Conservation (phyloP, 441 rosid genomes). For the Bocquillonia castaneifolia region DNA sequence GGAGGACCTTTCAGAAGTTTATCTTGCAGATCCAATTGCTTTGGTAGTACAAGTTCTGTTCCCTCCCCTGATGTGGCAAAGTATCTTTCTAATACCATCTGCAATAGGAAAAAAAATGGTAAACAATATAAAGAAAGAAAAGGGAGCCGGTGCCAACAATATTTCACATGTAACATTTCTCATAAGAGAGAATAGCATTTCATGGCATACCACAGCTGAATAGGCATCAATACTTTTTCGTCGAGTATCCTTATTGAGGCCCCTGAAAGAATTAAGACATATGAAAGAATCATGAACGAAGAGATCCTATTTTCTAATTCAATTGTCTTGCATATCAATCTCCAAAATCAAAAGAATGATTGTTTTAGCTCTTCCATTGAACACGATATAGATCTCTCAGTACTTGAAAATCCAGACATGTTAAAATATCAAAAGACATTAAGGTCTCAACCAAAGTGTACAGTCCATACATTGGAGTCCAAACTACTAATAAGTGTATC, state of each 20-base stretch:
- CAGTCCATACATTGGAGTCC: background rate
- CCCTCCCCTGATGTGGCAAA: constrained; percentile 53
- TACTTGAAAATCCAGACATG: background rate
- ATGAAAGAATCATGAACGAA: background rate
- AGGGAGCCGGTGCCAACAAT: background rate
- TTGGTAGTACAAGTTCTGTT: constrained; percentile 68
- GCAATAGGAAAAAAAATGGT: constrained; percentile 19
- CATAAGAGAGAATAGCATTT: background rate
- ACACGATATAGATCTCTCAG: background rate
- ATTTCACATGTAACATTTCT: background rate
- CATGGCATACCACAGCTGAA: constrained; percentile 65
- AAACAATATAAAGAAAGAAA: background rate
- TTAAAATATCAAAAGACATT: background rate
- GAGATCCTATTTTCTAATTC: background rate
- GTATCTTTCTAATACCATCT: constrained; percentile 77
- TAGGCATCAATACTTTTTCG: constrained; percentile 59
- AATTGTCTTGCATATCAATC: background rate
- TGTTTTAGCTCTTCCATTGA: background rate
- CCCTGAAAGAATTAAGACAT: constrained; percentile 42
- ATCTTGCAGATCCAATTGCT: constrained; percentile 59
- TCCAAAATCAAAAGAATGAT: background rate
- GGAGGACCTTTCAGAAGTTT: constrained; percentile 54
- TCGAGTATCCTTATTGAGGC: constrained; percentile 48
- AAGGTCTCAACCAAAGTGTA: background rate
- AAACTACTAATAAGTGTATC: too few species aligned